Evolutionary conservation across 164 flowering plant species (phyloP).

Genomic region (Nelumbo lutea): DNA sequence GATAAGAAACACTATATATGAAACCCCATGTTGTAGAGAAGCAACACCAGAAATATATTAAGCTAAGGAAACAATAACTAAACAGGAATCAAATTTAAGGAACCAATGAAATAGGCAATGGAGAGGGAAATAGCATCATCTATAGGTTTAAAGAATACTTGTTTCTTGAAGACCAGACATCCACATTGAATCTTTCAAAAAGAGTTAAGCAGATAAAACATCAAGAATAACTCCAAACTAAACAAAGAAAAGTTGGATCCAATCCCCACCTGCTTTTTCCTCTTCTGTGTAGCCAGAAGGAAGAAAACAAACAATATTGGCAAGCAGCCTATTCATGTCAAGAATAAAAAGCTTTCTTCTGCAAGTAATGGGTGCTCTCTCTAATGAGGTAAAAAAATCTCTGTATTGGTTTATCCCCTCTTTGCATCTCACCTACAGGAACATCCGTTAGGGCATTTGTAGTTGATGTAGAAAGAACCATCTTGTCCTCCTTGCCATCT

Average conservation of each 20-base stretch:
- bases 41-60: too few species aligned
- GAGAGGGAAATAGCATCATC: not conserved
- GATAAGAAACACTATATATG: not conserved
- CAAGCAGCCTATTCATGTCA: slow-evolving; percentile 88
- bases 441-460: not conserved
- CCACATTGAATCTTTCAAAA: slow-evolving; percentile 74
- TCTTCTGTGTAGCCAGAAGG: slow-evolving; percentile 37
- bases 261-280: slow-evolving; percentile 54
- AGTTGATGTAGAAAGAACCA: not conserved
- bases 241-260: not conserved
- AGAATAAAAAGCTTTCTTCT: slow-evolving; percentile 73
- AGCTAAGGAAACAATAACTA: too few species aligned
- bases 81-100: too few species aligned
- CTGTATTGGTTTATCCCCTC: not conserved
- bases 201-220: not conserved
- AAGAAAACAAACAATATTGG: slow-evolving; percentile 46
- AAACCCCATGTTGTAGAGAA: too few species aligned
- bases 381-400: not conserved
- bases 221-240: not conserved
- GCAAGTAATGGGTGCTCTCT: slow-evolving; percentile 6
- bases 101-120: too few species aligned
- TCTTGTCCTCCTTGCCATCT: slow-evolving; percentile 1
- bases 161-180: slow-evolving; percentile 81
- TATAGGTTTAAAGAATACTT: slow-evolving; percentile 30
- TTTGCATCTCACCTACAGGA: not conserved